Percentiles rank a stretch among this genome's conserved stretches.
Conservation (phyloP, 2,329 filamentous ascomycete species). For the Aspergillus floridensis region DNA sequence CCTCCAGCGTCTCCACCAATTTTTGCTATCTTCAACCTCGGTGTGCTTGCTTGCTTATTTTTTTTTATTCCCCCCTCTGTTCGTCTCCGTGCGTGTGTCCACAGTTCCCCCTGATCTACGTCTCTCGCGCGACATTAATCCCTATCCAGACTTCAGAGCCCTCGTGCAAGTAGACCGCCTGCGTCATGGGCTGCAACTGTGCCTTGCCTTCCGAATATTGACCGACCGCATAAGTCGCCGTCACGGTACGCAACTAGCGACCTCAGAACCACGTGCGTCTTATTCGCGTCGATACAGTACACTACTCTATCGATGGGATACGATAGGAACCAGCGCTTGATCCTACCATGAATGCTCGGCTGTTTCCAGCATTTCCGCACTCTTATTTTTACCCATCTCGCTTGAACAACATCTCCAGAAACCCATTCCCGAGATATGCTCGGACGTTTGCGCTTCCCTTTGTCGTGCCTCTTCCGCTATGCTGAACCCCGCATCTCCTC, state of each 20-base stretch:
- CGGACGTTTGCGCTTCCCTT: slow-evolving; percentile 25
- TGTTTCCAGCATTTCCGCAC: slow-evolving; percentile 16
- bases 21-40: slow-evolving; percentile 14
- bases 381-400: slow-evolving; percentile 9
- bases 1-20: slow-evolving; percentile 15
- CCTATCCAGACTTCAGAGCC: neutral
- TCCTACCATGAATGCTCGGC: slow-evolving; percentile 32
- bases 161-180: slow-evolving; percentile 10
- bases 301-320: slow-evolving; percentile 2
- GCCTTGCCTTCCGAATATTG: slow-evolving; percentile 17
- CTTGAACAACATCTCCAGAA: slow-evolving; percentile 19
- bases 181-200: slow-evolving; percentile 23
- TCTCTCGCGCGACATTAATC: neutral
- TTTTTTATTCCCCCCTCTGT: neutral
- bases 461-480: slow-evolving; percentile 28
- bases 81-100: neutral
- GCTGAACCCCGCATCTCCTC: slow-evolving; percentile 33
- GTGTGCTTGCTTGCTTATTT: slow-evolving; percentile 9
- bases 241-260: neutral
- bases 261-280: slow-evolving; percentile 1
- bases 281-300: neutral
- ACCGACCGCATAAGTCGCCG: neutral
- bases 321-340: slow-evolving; percentile 14
- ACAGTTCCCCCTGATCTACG: slow-evolving; percentile 2
- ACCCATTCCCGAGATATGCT: slow-evolving; percentile 32